These are phyloP conservation scores for Venturia pyrina DNA, from an alignment of 2,329 filamentous ascomycete genomes.

Conservation along the genomic window DNA sequence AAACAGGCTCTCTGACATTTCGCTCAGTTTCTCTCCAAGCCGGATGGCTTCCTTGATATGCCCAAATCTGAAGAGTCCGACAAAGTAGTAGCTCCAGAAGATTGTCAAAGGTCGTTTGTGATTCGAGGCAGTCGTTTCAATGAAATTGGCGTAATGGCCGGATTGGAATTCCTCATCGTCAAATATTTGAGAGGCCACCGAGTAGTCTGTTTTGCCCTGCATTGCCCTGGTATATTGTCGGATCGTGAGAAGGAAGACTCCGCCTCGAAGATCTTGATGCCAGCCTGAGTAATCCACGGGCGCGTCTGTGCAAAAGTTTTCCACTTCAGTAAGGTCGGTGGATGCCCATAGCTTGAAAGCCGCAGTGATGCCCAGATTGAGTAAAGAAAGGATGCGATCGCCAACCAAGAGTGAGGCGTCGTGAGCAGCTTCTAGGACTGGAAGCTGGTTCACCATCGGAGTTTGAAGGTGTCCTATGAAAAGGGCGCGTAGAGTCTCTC, in stretches of 20 bases:
- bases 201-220: constrained; percentile 58
- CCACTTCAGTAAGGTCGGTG: constrained; percentile 58
- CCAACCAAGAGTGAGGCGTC: constrained; percentile 57
- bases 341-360: constrained; percentile 60
- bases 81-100: constrained; percentile 50
- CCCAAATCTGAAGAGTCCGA: constrained; percentile 33
- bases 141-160: constrained; percentile 41
- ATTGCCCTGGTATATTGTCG: constrained; percentile 59
- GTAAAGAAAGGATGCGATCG: constrained; percentile 60
- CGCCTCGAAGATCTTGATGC: constrained; percentile 61
- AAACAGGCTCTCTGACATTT: constrained; percentile 33
- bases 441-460: constrained; percentile 48
- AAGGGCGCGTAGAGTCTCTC: constrained; percentile 57
- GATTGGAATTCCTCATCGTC: constrained; percentile 58
- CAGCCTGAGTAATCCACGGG: constrained; percentile 65
- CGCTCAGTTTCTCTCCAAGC: constrained; percentile 31
- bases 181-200: constrained; percentile 47
- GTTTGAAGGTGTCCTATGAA: constrained; percentile 62
- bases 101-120: constrained; percentile 55
- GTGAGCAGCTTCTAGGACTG: constrained; percentile 53
- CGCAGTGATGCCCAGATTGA: constrained; percentile 59
- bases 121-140: constrained; percentile 42
- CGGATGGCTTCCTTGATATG: constrained; percentile 31
- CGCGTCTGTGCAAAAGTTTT: constrained; percentile 60
- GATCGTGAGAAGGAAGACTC: constrained; percentile 55